Base-by-base conservation (phyloP, 768 basidiomycete species). In the Tricholoma saponaceum region DNA sequence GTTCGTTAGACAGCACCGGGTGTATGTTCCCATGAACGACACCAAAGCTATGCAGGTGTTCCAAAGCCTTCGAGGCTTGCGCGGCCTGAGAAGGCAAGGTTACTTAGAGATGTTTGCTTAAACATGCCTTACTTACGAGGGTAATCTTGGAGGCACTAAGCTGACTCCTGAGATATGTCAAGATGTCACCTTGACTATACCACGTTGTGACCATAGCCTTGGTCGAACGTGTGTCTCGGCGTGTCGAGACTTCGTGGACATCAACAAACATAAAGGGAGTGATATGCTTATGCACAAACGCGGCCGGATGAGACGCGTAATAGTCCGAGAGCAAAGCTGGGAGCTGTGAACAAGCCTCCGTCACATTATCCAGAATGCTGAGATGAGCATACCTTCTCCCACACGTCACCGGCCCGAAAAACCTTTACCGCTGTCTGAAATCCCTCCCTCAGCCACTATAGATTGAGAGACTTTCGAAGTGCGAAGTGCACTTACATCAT, bases 11-110 rank as follows among this genome's bases (percentile, higher is more conserved):
- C 47, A 37, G 13, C 51, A 63, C 62, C 20, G 62, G 62, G 30
- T 63, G 44, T 51, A 63, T 25, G 39, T 63, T 59, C 1, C 62
- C 62, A 35, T 63, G 62, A 1, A 59, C 55, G 4, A 56, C 23
- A 18, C 51, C 28, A 52, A 58, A 41, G 5, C 16, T 10, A 22
- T 63, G 62, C 7, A 60, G 52, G 35, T 63, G 50, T 44, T 49
- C 52, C 6, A 63, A n/a, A 16, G 55, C 62, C 33, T 59, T n/a
- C 13, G 62, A 53, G 9, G 49, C 51, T 50, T 63, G 57, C n/a
- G 50, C 54, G 23, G 51, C 33, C 59, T 58, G 30, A 25, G 20
- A 14, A 25, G 25, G 20, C 39, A 41, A 60, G 14, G 3, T 23
- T 33, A 14, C 12, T 23, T 5, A 43, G 23, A 16, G 0, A 16